phyloP scores from a whole-genome alignment of 805 yeast genomes.

The Sungouiozyma ichnusensis region DNA sequence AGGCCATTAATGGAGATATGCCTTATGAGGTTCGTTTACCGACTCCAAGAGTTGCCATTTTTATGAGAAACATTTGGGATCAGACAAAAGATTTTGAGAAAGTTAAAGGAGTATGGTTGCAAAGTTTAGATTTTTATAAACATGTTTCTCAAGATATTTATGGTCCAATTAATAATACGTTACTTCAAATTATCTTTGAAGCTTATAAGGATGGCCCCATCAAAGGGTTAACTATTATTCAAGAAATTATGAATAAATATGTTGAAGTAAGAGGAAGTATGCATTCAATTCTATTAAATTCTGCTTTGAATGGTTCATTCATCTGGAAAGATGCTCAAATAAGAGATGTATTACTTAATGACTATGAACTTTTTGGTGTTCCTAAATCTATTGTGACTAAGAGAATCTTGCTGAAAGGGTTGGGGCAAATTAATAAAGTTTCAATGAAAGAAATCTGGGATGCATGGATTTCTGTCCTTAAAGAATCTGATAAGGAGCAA shows the following conservation, averaged over 20 bases:
- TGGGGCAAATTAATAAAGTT: constrained; percentile 45
- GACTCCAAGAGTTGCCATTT: constrained; percentile 55
- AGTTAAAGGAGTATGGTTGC: constrained; percentile 48
- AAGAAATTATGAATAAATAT: constrained; percentile 42
- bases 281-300: constrained; percentile 70
- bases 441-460: constrained; percentile 40
- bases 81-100: constrained; percentile 42
- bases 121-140: constrained; percentile 42
- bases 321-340: constrained; percentile 53
- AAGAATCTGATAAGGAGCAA: constrained; percentile 38
- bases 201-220: constrained; percentile 34
- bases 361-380: constrained; percentile 44
- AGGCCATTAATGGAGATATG: constrained; percentile 52
- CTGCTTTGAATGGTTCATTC: constrained; percentile 49
- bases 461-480: constrained; percentile 43
- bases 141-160: constrained; percentile 39
- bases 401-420: constrained; percentile 57
- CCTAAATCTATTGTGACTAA: constrained; percentile 54
- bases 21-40: constrained; percentile 61
- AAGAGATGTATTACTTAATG: constrained; percentile 46
- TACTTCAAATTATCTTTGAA: constrained; percentile 50
- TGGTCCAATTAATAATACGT: no score
- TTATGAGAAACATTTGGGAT: constrained; percentile 47
- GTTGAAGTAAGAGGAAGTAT: constrained; percentile 32
- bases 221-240: constrained; percentile 45